Base-by-base conservation (phyloP, 75 land plant species). In the Picea glauca region DNA sequence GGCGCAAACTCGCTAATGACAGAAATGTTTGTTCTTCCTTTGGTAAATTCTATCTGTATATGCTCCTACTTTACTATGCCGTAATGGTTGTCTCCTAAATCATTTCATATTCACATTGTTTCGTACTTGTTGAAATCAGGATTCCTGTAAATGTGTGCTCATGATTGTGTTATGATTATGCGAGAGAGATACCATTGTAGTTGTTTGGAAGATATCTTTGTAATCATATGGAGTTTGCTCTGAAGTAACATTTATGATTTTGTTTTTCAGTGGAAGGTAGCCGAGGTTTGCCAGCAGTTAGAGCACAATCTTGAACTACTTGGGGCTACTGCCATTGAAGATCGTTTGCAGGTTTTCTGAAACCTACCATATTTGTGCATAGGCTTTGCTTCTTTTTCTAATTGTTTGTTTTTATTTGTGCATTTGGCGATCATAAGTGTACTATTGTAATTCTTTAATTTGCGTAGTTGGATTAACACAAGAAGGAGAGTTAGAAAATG, bases 281-380 rank as follows among this genome's bases (percentile, higher is more conserved):
- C 99, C 65, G 99, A 97, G 78, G 96, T 91, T 26, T 95, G 94
- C 79, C 92, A 93, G 79, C 85, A 76, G 58, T 77, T 97, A 80
- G 99, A 97, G 75, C 91, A 83, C 78, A 77, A 93, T 68, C 86
- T 97, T 82, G 90, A 93, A 75, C 83, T 97, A 46, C 93, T 97
- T 81, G 99, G 99, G 12, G 96, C 93, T 64, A 84, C 98, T 78
- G 99, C 99, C 61, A 91, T 97, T 79, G 99, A 97, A 85, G 99
- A 97, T 76, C 94, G 98, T 80, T 81, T 97, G 54, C 99, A 97
- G 96, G 99, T 93, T 35, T 60, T 58, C 58, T 59, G 38, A 63
- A 77, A 23, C 59, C 32, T 31, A 13, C 43, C 0, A 1, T 66
- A 35, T 33, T 66, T 66, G 32, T 66, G 7, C 17, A 32, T 15